Evolutionary conservation across 1,284 basidiomycete species (phyloP).

Genomic region (Malassezia psittaci): DNA sequence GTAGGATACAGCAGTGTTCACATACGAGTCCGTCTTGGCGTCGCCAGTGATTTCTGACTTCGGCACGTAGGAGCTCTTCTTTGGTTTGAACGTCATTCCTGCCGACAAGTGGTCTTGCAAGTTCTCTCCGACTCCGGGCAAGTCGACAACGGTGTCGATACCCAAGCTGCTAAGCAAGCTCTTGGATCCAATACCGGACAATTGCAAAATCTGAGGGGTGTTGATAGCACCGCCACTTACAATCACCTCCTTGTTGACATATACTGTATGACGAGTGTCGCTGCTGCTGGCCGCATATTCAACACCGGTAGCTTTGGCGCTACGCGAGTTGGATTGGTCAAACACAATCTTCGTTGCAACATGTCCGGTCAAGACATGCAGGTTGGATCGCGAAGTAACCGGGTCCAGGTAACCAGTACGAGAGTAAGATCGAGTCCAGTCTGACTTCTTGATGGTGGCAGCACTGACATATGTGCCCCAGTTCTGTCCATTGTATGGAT

Average conservation of each 20-base stretch:
- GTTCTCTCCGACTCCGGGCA: constrained; percentile 54
- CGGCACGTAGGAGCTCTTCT: constrained; percentile 4
- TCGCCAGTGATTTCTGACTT: constrained; percentile 18
- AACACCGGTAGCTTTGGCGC: constrained; percentile 24
- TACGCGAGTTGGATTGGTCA: constrained; percentile 11
- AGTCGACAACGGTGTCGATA: constrained; percentile 49
- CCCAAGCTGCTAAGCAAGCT: constrained; percentile 49
- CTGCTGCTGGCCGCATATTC: constrained; percentile 23
- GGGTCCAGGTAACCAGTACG: constrained; percentile 36
- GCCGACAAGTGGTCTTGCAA: constrained; percentile 52
- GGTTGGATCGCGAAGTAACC: constrained; percentile 24
- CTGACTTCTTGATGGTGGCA: constrained; percentile 25
- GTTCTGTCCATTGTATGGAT: constrained; percentile 30
- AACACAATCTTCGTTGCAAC: constrained; percentile 29
- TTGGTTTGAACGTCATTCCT: constrained; percentile 22
- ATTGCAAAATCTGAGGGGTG: constrained; percentile 52
- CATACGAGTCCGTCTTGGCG: constrained; percentile 25
- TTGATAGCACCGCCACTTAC: constrained; percentile 47
- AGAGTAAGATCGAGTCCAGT: constrained; percentile 31
- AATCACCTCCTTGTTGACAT: constrained; percentile 38
- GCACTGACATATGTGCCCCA: constrained; percentile 30
- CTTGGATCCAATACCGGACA: constrained; percentile 53
- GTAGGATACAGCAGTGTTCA: constrained; percentile 36
- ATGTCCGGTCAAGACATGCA: constrained; percentile 35
- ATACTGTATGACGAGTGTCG: constrained; percentile 22